Conservation (phyloP, 2,329 filamentous ascomycete genomes). For the Beauveria sp. region DNA sequence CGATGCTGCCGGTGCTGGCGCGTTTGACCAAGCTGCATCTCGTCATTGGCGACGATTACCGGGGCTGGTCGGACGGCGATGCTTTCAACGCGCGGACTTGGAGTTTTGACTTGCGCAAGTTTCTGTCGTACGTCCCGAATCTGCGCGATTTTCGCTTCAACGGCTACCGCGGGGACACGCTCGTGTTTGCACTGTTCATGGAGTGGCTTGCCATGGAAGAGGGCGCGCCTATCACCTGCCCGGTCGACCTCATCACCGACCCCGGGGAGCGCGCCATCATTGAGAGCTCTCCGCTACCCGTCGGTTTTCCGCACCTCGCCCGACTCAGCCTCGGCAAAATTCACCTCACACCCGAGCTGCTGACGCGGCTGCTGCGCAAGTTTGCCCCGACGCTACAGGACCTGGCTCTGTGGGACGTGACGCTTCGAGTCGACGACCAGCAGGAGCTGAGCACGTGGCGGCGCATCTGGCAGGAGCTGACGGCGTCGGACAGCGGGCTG, state of each 20-base stretch:
- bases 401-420: constrained; percentile 40
- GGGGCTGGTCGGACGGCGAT: neutral
- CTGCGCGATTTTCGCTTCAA: constrained; percentile 48
- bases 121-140: constrained; percentile 32
- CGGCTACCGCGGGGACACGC: constrained; percentile 8
- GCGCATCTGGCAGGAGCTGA: constrained; percentile 28
- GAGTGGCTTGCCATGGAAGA: constrained; percentile 27
- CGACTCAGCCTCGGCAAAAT: constrained; percentile 37
- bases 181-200: constrained; percentile 24
- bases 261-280: neutral
- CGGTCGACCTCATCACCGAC: neutral
- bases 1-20: constrained; percentile 33
- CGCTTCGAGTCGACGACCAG: neutral
- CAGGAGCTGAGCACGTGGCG: constrained; percentile 26
- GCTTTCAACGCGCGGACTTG: neutral
- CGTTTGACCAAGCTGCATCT: constrained; percentile 37
- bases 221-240: constrained; percentile 3
- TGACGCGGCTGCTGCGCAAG: constrained; percentile 31
- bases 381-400: constrained; percentile 35
- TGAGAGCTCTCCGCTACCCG: constrained; percentile 15
- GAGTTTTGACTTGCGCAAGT: constrained; percentile 21
- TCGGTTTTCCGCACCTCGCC: constrained; percentile 27
- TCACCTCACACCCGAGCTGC: constrained; percentile 18
- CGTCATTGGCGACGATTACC: constrained; percentile 8
- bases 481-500: constrained; percentile 20